Base-by-base conservation (phyloP, 2,329 filamentous ascomycete genomes). In the Neoarthrinium moseri region DNA sequence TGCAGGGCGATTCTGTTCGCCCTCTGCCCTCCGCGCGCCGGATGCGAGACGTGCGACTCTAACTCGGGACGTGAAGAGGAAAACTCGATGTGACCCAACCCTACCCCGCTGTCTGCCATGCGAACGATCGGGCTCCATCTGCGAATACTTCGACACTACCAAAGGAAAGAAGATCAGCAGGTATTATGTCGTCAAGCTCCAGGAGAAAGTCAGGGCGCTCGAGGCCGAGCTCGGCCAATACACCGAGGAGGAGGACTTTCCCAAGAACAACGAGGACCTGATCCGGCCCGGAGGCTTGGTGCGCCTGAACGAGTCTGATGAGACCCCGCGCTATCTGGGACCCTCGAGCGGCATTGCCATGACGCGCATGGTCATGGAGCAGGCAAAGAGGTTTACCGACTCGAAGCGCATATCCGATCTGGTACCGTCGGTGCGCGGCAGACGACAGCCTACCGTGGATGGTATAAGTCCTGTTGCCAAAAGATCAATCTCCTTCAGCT, bases 291-390 rank as follows among this genome's bases (percentile, higher is more conserved):
- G 89, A 18, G 91, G 91, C 21, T 80, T 92, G 55, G 89, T 97
- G 56, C 86, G 86, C 34, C 81, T 97, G 43, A 84, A 87, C 58
- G 89, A 92, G 57, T 84, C 85, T 46, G 90, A 95, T 63, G 92
- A 96, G 67, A 85, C 81, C 2, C 84, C 89, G 13, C 88, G 92
- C 51, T 97, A 94, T 63, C 74, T 99, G 3, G 94, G 94, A 0
- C 89, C 94, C 3, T 96, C 91, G 39, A 97, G 92, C 64, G 94
- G 92, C 49, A 96, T 96, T 58, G 89, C 91, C 61, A 95, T 97
- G 73, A 95, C 91, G 11, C 84, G 92, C 23, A 77, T 97, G 55
- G 85, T 99, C 10, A 96, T 99, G 87, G 91, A 96, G 64, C 84
- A 96, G 67, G 92, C 92, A 43, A 97, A 96, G 70, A 86, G 91